phyloP scores from a whole-genome alignment of 2,329 filamentous ascomycete species.

The Mycosphaerella arachidis region DNA sequence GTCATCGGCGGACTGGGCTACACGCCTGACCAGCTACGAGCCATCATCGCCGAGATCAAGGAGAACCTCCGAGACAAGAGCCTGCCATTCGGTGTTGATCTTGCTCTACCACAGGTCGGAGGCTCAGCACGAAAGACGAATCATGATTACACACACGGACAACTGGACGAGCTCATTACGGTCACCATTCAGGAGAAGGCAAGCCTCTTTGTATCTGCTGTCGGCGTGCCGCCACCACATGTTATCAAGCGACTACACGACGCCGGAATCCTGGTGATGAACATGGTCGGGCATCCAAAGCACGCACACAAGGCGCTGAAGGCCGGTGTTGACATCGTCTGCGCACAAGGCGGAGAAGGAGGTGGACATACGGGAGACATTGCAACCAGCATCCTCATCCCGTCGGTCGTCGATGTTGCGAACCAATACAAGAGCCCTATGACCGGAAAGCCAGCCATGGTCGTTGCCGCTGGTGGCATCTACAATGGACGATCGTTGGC shows the following conservation, averaged over 20 bases:
- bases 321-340: conserved; percentile 83
- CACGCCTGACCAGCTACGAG: conserved; percentile 68
- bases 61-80: conserved; percentile 59
- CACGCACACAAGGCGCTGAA: conserved; percentile 86
- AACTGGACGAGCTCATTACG: conserved; percentile 80
- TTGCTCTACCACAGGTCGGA: conserved; percentile 85
- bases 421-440: conserved; percentile 65
- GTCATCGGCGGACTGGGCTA: conserved; percentile 61
- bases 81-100: conserved; percentile 84
- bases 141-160: conserved; percentile 89
- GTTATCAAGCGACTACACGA: conserved; percentile 74
- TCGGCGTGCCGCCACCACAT: conserved; percentile 73
- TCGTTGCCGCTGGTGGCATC: conserved; percentile 86
- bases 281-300: conserved; percentile 92
- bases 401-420: conserved; percentile 81
- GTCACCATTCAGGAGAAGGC: conserved; percentile 83
- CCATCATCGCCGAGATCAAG: conserved; percentile 84
- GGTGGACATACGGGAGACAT: conserved; percentile 90
- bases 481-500: conserved; percentile 78
- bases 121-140: conserved; percentile 82
- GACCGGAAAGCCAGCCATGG: conserved; percentile 66
- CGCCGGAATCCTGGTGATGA: conserved; percentile 83
- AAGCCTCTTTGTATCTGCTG: conserved; percentile 77
- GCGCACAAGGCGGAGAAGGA: conserved; percentile 87
- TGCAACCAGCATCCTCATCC: conserved; percentile 79